Percentiles rank a stretch among this genome's conserved stretches.
Conservation (phyloP, 176 grass and related monocot genomes). For the Rhipidocladum racemiflorum region DNA sequence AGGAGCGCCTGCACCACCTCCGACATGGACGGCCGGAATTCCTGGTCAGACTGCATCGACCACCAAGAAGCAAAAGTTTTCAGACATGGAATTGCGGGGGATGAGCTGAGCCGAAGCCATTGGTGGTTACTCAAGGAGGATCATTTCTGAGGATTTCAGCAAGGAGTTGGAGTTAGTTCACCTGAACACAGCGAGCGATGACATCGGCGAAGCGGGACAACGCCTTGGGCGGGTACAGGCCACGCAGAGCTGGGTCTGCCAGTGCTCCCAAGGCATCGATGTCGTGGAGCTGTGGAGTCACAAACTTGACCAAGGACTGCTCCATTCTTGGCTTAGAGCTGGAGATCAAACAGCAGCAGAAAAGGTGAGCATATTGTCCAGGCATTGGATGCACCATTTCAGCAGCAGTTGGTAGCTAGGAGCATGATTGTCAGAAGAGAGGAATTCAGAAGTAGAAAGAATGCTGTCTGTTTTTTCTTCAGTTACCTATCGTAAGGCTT, state of each 20-base stretch:
- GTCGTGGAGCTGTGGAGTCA: constrained; percentile 65
- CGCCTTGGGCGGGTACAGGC: constrained; percentile 72
- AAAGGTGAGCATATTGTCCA: not conserved
- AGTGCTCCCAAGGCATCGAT: constrained; percentile 50
- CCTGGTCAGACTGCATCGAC: constrained; percentile 53
- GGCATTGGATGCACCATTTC: not conserved
- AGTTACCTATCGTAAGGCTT: constrained; percentile 73
- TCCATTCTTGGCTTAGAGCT: constrained; percentile 66
- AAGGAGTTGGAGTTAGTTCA: constrained; percentile 37
- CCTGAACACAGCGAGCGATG: constrained; percentile 68
- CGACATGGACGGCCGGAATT: constrained; percentile 73
- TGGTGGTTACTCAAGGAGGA: not conserved
- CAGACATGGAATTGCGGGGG: not conserved
- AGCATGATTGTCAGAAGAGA: not conserved
- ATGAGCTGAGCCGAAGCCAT: not conserved
- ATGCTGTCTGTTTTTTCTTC: not conserved
- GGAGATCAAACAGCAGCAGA: constrained; percentile 1
- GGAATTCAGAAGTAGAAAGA: not conserved
- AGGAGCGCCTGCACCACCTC: constrained; percentile 69
- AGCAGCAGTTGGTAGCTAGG: not conserved
- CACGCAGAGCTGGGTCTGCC: constrained; percentile 76
- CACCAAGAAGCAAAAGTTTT: not conserved
- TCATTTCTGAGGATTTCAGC: constrained; percentile 12
- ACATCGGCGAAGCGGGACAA: constrained; percentile 80
- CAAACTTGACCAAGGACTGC: constrained; percentile 71